phyloP scores from a whole-genome alignment of 2,329 filamentous ascomycete species.

The Alternaria postmessia region DNA sequence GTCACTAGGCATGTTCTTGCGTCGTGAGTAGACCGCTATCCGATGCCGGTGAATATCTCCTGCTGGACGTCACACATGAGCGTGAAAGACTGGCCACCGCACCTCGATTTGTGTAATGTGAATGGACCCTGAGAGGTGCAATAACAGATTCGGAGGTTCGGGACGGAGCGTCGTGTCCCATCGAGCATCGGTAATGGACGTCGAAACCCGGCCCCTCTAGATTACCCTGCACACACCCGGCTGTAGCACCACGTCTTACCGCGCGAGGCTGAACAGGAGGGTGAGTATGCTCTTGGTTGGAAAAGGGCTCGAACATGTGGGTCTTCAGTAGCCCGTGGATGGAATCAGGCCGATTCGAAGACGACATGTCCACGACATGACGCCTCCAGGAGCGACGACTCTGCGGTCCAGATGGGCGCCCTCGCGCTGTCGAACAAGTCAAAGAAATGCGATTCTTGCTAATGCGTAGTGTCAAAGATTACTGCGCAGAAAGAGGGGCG shows the following conservation, averaged over 20 bases:
- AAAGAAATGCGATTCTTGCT: not conserved
- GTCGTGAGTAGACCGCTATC: slow-evolving; percentile 4
- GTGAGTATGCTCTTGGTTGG: slow-evolving; percentile 31
- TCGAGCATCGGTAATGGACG: slow-evolving; percentile 9
- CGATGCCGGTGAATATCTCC: slow-evolving; percentile 13
- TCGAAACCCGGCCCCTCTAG: slow-evolving; percentile 21
- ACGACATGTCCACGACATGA: slow-evolving; percentile 17
- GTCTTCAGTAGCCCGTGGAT: slow-evolving; percentile 30
- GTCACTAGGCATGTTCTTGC: no score
- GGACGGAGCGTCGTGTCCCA: slow-evolving; percentile 7
- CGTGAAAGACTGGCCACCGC: not conserved
- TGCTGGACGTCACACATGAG: slow-evolving; percentile 10
- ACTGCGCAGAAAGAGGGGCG: slow-evolving; percentile 27
- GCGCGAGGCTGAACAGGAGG: slow-evolving; percentile 37
- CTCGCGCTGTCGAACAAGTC: not conserved
- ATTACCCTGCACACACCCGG: slow-evolving; percentile 17
- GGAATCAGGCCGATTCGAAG: slow-evolving; percentile 44
- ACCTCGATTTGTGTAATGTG: slow-evolving; percentile 5
- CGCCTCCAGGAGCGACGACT: not conserved
- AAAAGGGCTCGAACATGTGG: slow-evolving; percentile 25
- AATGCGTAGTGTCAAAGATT: slow-evolving; percentile 12
- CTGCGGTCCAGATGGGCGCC: not conserved
- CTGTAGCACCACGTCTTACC: slow-evolving; percentile 29
- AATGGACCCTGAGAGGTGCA: slow-evolving; percentile 11
- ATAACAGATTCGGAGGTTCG: slow-evolving; percentile 18